A percentile compares a stretch with the other conserved stretches of the same genome.
Conservation (phyloP, 2,329 filamentous ascomycete species). For the Xylariales sp. region DNA sequence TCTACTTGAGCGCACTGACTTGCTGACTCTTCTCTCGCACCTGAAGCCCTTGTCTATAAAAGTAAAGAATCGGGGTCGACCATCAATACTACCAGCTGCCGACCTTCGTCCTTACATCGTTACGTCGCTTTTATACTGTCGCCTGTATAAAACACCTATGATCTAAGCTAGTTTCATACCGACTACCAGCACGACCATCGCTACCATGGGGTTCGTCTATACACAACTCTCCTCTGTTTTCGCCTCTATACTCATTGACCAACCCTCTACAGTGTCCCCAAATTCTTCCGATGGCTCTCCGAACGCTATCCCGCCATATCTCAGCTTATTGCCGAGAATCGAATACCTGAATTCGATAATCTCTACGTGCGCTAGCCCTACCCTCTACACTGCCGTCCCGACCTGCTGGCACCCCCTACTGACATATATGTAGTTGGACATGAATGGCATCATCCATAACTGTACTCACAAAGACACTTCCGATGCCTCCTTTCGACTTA, state of each 20-base stretch:
- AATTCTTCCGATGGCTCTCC: slow-evolving; percentile 99
- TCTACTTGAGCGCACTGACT: not conserved
- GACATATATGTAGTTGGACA: slow-evolving; percentile 73
- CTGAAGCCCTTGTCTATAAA: slow-evolving; percentile 5
- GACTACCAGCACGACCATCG: slow-evolving; percentile 15
- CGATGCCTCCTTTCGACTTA: slow-evolving; percentile 90
- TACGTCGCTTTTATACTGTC: not conserved
- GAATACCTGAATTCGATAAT: slow-evolving; percentile 98
- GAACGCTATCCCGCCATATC: slow-evolving; percentile 99
- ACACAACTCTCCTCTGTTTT: slow-evolving; percentile 2
- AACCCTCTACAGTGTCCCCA: slow-evolving; percentile 68
- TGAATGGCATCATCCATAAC: slow-evolving; percentile 99
- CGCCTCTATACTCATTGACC: slow-evolving; percentile 35
- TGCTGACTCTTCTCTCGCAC: slow-evolving; percentile 9
- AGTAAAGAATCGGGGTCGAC: slow-evolving; percentile 1
- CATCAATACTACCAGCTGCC: not conserved
- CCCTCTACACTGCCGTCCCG: slow-evolving; percentile 32
- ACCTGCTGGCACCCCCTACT: slow-evolving; percentile 41
- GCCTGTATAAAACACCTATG: slow-evolving; percentile 10
- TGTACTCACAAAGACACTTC: slow-evolving; percentile 98
- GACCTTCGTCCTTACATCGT: not conserved
- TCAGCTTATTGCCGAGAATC: slow-evolving; percentile 97
- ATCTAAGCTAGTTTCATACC: slow-evolving; percentile 3
- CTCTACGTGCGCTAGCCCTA: slow-evolving; percentile 74
- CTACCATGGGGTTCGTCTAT: slow-evolving; percentile 44